Evolutionary conservation across 2,329 filamentous ascomycete genomes (phyloP), one percentile per base, ranked within the genome.

Genomic region (Fusarium stilboides): DNA sequence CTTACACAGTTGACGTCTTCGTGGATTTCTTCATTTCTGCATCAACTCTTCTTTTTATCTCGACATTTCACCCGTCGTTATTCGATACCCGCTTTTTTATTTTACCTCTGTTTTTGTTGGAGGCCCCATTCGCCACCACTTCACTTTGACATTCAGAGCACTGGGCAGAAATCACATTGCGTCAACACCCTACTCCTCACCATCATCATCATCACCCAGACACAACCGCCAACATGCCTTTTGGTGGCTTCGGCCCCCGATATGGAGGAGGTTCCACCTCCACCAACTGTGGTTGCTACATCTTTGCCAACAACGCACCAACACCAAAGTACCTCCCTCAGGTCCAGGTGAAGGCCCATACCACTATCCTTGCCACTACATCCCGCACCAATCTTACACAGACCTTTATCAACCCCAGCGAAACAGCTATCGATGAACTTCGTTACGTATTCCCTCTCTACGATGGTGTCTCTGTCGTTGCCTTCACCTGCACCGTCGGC

Each of bases 371-470:
- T 8, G 83, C 88, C 4, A 86, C 85, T 2, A 85, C 80, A 17
- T 83, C 83, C 2, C 78, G 82, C 28, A 86, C 83, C 12, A 78
- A 77, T 2, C 78, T 87, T 42, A 84, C 78, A 0, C 84, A 93
- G 76, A 89, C 81, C 1, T 94, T 92, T 69, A 76, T 83, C 70
- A 93, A 92, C 66, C 84, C 88, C 0, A 82, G 83, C 3, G 47
- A 62, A 17, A 42, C 65, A 0, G 7, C 65, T 2, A 67, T 80
- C 15, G 67, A 77, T 12, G 78, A 92, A 73, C 84, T 89, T 17
- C 82, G 83, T 15, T 94, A 94, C 75, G 85, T 85, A 0, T 94
- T 94, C 65, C 92, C 92, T 0, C 82, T 94, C 0, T 92, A 91
- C 67, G 90, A 93, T 73, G 91, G 91, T 12, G 89, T 92, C 17